phyloP scores from a whole-genome alignment of 495 filamentous ascomycete species.

The Parathielavia appendiculata region DNA sequence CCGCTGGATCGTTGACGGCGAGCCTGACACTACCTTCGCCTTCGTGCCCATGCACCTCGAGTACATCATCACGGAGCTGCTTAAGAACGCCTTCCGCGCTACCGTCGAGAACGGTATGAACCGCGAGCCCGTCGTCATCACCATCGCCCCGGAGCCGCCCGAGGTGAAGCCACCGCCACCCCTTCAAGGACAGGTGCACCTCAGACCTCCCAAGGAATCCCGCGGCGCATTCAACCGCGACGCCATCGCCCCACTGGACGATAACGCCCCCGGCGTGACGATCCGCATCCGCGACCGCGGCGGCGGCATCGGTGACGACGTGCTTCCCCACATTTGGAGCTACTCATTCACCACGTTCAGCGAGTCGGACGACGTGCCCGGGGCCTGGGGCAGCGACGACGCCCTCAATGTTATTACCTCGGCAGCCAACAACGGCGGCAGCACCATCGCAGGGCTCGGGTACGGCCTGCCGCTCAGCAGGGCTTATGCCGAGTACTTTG shows the following conservation, averaged over 20 bases:
- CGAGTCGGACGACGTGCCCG: constrained; percentile 51
- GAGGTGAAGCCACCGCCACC: background rate
- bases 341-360: constrained; percentile 95
- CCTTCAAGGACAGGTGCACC: constrained; percentile 59
- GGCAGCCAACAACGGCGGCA: constrained; percentile 57
- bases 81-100: constrained; percentile 95
- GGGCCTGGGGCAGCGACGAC: constrained; percentile 43
- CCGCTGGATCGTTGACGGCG: constrained; percentile 71
- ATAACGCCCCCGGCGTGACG: constrained; percentile 76
- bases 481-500: constrained; percentile 97
- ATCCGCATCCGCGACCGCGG: constrained; percentile 95
- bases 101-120: constrained; percentile 77
- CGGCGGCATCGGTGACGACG: constrained; percentile 79
- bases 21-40: constrained; percentile 75
- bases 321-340: constrained; percentile 83
- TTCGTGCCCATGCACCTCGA: constrained; percentile 93
- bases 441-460: constrained; percentile 83
- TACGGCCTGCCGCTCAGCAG: constrained; percentile 89
- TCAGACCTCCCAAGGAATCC: constrained; percentile 62
- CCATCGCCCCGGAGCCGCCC: constrained; percentile 80
- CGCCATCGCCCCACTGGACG: constrained; percentile 52
- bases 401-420: constrained; percentile 65
- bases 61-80: constrained; percentile 91
- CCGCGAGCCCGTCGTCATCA: constrained; percentile 79
- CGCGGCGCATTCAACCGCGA: constrained; percentile 43